Percentiles rank a stretch among this genome's conserved stretches.
phyloP scores from a whole-genome alignment of 2,329 filamentous ascomycete species.

The Penicillium sumatraense region DNA sequence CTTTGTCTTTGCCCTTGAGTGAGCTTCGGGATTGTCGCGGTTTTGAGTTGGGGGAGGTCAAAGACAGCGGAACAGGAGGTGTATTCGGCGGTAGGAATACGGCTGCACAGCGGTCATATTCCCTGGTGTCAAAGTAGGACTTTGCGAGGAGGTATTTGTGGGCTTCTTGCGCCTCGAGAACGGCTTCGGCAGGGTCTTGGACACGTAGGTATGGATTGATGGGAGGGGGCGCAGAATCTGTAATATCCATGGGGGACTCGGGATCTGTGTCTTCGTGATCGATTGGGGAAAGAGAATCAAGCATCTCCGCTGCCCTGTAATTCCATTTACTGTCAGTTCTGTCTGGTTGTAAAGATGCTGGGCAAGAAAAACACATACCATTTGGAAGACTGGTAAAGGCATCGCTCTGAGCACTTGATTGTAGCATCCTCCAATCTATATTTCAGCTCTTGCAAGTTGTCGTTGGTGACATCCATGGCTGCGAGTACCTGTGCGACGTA shows the following conservation, averaged over 20 bases:
- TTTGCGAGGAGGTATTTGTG: slow-evolving; percentile 89
- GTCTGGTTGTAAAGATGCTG: not conserved
- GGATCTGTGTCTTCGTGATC: slow-evolving; percentile 63
- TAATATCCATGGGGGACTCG: slow-evolving; percentile 63
- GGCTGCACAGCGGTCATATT: slow-evolving; percentile 90
- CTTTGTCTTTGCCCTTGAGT: slow-evolving; percentile 67
- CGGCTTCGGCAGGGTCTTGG: slow-evolving; percentile 71
- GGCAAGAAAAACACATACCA: slow-evolving; percentile 63
- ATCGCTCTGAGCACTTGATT: slow-evolving; percentile 89
- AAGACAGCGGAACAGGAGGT: slow-evolving; percentile 65
- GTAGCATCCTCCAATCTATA: slow-evolving; percentile 81
- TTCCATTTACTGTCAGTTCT: slow-evolving; percentile 16
- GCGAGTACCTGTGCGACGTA: not conserved
- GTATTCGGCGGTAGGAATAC: slow-evolving; percentile 84
- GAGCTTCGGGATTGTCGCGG: slow-evolving; percentile 45
- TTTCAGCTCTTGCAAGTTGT: slow-evolving; percentile 63
- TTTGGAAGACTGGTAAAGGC: slow-evolving; percentile 94
- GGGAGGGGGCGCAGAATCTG: slow-evolving; percentile 54
- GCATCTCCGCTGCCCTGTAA: slow-evolving; percentile 88
- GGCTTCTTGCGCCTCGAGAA: slow-evolving; percentile 77
- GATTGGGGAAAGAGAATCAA: slow-evolving; percentile 73
- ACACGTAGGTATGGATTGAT: slow-evolving; percentile 59
- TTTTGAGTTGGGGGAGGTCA: slow-evolving; percentile 43
- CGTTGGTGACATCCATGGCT: slow-evolving; percentile 43
- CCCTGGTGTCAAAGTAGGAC: slow-evolving; percentile 91